A percentile compares a stretch with the other conserved stretches of the same genome.
Evolutionary conservation across 2,329 filamentous ascomycete genomes (phyloP).

Genomic region (Nemania abortiva): DNA sequence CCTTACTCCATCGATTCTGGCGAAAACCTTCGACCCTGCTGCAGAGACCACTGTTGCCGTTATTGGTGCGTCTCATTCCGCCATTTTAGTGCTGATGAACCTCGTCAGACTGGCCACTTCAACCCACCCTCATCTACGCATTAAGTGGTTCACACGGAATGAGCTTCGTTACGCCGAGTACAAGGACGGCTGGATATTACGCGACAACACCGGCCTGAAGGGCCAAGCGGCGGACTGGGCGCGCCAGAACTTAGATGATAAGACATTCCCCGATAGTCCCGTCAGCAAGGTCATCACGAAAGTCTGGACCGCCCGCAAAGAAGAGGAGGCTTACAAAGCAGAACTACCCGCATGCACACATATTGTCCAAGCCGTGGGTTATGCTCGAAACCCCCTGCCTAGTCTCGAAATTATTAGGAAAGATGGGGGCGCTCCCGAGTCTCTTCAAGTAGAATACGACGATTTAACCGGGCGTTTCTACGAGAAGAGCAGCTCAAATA

Average conservation of each 20-base stretch:
- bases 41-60: conserved; percentile 63
- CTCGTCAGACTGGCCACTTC: conserved; percentile 65
- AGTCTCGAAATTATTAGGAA: conserved; percentile 49
- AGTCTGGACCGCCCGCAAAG: conserved; percentile 58
- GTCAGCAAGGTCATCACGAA: conserved; percentile 62
- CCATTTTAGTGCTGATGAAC: conserved; percentile 72
- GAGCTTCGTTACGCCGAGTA: conserved; percentile 71
- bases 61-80: conserved; percentile 72
- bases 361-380: conserved; percentile 71
- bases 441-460: conserved; percentile 49
- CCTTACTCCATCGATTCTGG: conserved; percentile 64
- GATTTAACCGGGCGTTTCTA: conserved; percentile 59
- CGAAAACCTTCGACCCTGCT: conserved; percentile 54
- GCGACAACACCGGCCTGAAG: conserved; percentile 75
- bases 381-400: conserved; percentile 63
- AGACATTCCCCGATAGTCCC: conserved; percentile 57
- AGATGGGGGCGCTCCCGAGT: conserved; percentile 50
- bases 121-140: conserved; percentile 64
- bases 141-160: conserved; percentile 74
- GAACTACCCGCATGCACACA: conserved; percentile 64
- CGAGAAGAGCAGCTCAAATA: conserved; percentile 52
- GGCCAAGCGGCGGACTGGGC: conserved; percentile 71
- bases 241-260: conserved; percentile 67
- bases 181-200: conserved; percentile 72
- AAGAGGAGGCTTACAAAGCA: conserved; percentile 58